Evolutionary conservation across 2,329 filamentous ascomycete species (phyloP), one percentile per base, ranked within the genome.

Genomic region (Sarocladium brachiariae): DNA sequence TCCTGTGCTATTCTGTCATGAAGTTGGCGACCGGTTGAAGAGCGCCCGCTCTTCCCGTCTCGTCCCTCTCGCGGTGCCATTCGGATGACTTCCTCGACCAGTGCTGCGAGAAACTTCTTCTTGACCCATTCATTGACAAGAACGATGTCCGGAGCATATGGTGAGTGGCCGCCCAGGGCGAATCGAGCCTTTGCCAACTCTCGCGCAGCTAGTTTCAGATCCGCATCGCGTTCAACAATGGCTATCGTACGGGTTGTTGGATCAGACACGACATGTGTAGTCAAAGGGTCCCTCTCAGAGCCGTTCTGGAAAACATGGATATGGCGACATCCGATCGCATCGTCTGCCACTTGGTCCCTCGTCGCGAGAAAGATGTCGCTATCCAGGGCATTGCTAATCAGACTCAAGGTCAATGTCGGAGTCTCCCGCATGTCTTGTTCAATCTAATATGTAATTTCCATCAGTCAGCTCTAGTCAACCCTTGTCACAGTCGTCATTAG

Each of bases 51-150:
- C 41, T 53, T 6, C 43, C 27, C 35, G 21, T 14, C 2, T 11
- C 18, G 2, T 18, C 25, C 39, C 6, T 9, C 34, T 3, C 49
- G 35, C 24, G 46, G 24, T 6, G 41, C 9, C 16, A 54, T n/a
- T 9, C 58, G 56, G 37, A 63, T 57, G 2, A 55, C 55, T 35
- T 60, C 53, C 21, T 60, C 61, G 7, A 63, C 60, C 21, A 74
- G 69, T 0, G 74, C 73, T 43, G 75, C 69, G 0, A 80, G 60
- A 55, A 84, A 83, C 0, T 71, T 68, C 50, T 75, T 70, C 64
- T 77, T 77, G 3, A 72, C 68, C 52, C 75, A 85, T 54, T 85
- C 81, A 53, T 85, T 83, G n/a, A 86, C 80, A 0, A 84, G 63
- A 0, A 85, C 75, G 0, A 83, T 25, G 57, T 85, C 81, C 0